These are phyloP conservation scores for Acanthamoeba castellanii DNA, from an alignment of 208 protist genomes.

Conservation along the genomic window DNA sequence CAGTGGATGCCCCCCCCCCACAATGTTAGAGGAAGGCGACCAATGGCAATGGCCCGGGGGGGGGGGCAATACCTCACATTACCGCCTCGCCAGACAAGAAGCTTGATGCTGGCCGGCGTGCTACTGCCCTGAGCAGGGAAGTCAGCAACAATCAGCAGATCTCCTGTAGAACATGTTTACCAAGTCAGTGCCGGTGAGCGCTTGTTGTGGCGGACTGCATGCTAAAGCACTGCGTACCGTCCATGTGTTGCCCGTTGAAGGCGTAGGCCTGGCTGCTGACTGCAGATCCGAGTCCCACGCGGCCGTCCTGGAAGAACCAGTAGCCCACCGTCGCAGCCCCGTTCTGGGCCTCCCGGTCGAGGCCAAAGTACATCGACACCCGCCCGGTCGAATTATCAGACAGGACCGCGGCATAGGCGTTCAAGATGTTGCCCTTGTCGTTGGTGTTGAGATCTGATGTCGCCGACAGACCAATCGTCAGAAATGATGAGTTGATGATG, in stretches of 20 bases:
- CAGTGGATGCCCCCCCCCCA: no score
- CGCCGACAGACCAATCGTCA: background rate
- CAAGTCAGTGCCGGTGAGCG: no score
- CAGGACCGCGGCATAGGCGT: background rate
- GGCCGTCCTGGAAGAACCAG: background rate
- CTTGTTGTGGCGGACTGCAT: no score
- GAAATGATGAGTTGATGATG: no score
- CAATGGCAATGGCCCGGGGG: background rate
- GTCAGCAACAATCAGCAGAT: background rate
- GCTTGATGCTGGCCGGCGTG: background rate
- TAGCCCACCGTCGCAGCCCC: background rate
- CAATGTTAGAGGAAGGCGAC: background rate
- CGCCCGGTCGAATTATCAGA: background rate
- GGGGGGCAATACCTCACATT: background rate
- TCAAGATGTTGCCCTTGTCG: constrained; percentile 11
- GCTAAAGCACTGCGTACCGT: no score
- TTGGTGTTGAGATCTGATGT: constrained; percentile 10
- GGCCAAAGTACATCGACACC: background rate
- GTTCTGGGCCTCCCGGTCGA: background rate
- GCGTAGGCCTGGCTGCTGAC: background rate
- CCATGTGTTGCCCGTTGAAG: constrained; percentile 11
- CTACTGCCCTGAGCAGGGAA: background rate
- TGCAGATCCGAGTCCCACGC: background rate
- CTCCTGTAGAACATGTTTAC: no score
- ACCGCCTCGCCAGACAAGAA: background rate